Base-by-base conservation (phyloP, 2,329 filamentous ascomycete species). In the Talaromyces funiculosus region DNA sequence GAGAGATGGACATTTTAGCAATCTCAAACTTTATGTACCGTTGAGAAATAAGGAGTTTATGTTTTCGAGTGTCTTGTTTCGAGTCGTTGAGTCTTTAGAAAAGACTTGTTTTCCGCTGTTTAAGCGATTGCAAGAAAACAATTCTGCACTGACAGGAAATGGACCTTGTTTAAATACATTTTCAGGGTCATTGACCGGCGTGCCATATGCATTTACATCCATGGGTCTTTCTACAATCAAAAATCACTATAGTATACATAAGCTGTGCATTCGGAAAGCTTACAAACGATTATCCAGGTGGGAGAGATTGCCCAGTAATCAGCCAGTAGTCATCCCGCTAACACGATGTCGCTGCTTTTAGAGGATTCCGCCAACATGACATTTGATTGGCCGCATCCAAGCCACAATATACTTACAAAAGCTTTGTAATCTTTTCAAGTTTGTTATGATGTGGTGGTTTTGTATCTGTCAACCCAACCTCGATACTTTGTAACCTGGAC, bases 401-500 rank as follows among this genome's bases (percentile, higher is more conserved):
- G 10, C 20, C 20, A 42, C 40, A 42, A 12, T 42, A 12, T 42
- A 42, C 14, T 47, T 29, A 29, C 24, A 10, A n/a, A 26, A 3
- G 5, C 2, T 29, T 47, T 47, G 43, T 47, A 29, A 33, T 51
- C n/a, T 20, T 5, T 3, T 14, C 20, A 3, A 24, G 6, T 40
- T 40, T 45, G 42, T 6, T 10, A 20, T 24, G 1, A 24, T 43
- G 40, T 12, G 40, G 16, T 3, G 12, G 7, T 24, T 24, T 18
- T 1, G 12, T 24, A 43, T 42, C 9, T 26, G 22, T 33, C 6
- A 57, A 57, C 42, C 55, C 20, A 57, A 18, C 31, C 55, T 49
- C 43, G 20, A 57, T 26, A 57, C 55, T 57, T 57, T 57, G 55
- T 57, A 57, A 18, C 55, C 55, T 3, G 55, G 55, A 38, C 55